phyloP scores from a whole-genome alignment of 179 eudicot genomes.

The Sideroxylon spinosum region DNA sequence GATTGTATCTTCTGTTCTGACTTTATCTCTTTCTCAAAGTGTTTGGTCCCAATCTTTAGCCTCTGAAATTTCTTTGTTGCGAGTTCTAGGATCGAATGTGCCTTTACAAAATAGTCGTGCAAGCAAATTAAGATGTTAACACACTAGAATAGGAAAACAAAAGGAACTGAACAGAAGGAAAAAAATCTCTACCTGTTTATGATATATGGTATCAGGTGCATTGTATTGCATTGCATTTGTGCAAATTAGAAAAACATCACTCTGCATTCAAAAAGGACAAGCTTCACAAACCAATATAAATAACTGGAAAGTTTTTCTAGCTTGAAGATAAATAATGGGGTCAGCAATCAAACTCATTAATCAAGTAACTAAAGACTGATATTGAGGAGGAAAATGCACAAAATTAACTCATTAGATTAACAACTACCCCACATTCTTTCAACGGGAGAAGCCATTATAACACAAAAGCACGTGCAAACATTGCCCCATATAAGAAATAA shows the following conservation, averaged over 20 bases:
- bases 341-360: not conserved
- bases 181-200: constrained; percentile 58
- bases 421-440: not conserved
- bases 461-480: not conserved
- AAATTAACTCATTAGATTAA: not conserved
- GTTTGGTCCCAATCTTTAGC: constrained; percentile 40
- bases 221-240: constrained; percentile 94
- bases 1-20: constrained; percentile 46
- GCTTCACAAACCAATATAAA: constrained; percentile 17
- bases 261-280: constrained; percentile 44
- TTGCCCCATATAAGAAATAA: not conserved
- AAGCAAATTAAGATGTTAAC: constrained; percentile 9
- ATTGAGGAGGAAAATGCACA: not conserved
- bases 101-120: constrained; percentile 38
- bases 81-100: constrained; percentile 76
- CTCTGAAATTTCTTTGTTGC: constrained; percentile 69
- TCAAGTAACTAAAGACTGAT: not conserved
- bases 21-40: constrained; percentile 50
- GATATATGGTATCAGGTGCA: constrained; percentile 74
- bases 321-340: not conserved
- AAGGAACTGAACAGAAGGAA: not conserved
- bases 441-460: constrained; percentile 3
- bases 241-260: constrained; percentile 75
- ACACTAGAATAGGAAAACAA: not conserved
- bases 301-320: not conserved